Percentiles rank a stretch among this genome's conserved stretches.
phyloP scores from a whole-genome alignment of 164 flowering plant genomes.

The Cinnamomum chago region DNA sequence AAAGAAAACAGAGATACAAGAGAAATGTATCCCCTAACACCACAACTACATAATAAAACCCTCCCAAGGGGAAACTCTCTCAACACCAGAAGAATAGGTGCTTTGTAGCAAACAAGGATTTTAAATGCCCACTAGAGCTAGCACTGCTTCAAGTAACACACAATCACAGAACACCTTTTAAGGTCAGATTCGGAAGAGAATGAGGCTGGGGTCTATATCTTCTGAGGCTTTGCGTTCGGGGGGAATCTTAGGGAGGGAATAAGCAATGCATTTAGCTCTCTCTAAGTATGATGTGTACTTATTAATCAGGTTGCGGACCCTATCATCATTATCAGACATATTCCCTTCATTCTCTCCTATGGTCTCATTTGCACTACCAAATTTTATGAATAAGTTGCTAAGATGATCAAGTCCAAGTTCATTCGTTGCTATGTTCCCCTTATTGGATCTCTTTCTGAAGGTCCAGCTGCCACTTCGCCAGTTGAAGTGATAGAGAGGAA shows the following conservation, averaged over 20 bases:
- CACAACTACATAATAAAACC: too few species aligned
- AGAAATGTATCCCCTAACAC: too few species aligned
- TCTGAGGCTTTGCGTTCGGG: conserved; percentile 31
- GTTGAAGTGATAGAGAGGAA: conserved; percentile 57
- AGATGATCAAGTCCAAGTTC: neutral
- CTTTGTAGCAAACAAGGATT: too few species aligned
- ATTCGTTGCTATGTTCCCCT: neutral
- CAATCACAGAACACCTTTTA: too few species aligned
- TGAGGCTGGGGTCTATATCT: conserved; percentile 33
- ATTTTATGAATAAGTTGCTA: neutral
- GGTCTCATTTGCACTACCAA: neutral
- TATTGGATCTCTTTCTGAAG: conserved; percentile 21
- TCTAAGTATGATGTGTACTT: conserved; percentile 39
- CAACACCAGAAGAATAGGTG: too few species aligned
- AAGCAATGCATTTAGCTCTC: conserved; percentile 37
- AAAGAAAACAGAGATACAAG: too few species aligned
- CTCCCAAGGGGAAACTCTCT: too few species aligned
- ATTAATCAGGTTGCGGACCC: neutral
- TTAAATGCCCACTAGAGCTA: too few species aligned
- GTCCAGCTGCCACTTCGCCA: conserved; percentile 69
- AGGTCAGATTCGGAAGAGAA: conserved; percentile 39
- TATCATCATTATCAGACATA: neutral
- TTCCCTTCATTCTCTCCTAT: neutral
- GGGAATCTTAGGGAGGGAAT: conserved; percentile 50
- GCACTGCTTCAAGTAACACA: too few species aligned